Percentiles rank a stretch among this genome's conserved stretches.
Evolutionary conservation across 768 basidiomycete genomes (phyloP).

Genomic region (Termitomyces heimii): DNA sequence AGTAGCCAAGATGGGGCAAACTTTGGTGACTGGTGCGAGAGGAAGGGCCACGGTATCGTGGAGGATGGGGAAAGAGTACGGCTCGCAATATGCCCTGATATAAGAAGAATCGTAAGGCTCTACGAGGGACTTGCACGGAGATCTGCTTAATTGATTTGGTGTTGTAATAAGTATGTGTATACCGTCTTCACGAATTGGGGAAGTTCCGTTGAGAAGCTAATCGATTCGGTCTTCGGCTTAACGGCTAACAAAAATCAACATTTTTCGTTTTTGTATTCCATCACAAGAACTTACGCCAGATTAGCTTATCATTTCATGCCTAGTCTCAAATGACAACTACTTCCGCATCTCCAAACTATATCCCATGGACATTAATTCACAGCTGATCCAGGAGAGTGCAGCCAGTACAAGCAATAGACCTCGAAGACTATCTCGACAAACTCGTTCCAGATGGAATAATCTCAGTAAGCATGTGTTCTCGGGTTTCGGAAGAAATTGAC

Average conservation of each 20-base stretch:
- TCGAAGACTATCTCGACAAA: not conserved
- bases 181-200: not conserved
- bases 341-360: not conserved
- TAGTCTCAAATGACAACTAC: not conserved
- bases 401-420: not conserved
- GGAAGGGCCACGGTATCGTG: slow-evolving; percentile 41
- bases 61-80: slow-evolving; percentile 61
- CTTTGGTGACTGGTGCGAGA: slow-evolving; percentile 53
- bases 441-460: not conserved
- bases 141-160: not conserved
- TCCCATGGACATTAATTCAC: not conserved
- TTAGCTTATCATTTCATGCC: not conserved
- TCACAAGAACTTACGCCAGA: not conserved
- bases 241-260: not conserved
- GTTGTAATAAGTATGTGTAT: not conserved
- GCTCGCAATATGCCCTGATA: slow-evolving; percentile 62
- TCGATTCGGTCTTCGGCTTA: not conserved
- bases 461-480: not conserved
- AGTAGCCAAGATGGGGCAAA: slow-evolving; percentile 23
- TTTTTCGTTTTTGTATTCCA: not conserved
- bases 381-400: not conserved
- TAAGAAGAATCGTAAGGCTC: slow-evolving; percentile 51
- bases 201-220: not conserved
- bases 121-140: slow-evolving; percentile 40
- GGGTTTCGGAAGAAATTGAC: not conserved